Evolutionary conservation across 1,284 basidiomycete genomes (phyloP).

Genomic region (Leccinum pachyderme): DNA sequence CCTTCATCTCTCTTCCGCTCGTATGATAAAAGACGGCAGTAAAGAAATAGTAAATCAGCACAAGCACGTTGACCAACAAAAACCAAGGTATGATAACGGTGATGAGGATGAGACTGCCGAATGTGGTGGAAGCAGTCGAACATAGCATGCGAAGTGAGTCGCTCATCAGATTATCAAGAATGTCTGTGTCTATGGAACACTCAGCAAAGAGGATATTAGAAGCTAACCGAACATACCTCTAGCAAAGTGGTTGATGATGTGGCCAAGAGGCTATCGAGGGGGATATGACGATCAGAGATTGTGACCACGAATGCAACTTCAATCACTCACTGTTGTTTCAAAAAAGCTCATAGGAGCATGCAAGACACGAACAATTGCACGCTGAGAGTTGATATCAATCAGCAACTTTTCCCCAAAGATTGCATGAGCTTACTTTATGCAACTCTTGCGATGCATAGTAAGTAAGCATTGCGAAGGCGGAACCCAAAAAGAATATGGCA

Average conservation of each 20-base stretch:
- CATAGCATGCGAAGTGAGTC: constrained; percentile 79
- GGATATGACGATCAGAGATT: not conserved
- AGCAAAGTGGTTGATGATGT: constrained; percentile 71
- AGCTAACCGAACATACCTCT: not conserved
- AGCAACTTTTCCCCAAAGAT: not conserved
- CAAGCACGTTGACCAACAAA: constrained; percentile 66
- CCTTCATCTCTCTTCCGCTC: constrained; percentile 88
- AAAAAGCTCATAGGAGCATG: constrained; percentile 51
- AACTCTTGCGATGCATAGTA: constrained; percentile 27
- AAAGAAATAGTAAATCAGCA: constrained; percentile 59
- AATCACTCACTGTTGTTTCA: constrained; percentile 67
- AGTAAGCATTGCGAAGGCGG: constrained; percentile 52
- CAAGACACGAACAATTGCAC: not conserved
- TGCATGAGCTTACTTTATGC: not conserved
- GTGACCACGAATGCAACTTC: not conserved
- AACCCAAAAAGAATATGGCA: constrained; percentile 51
- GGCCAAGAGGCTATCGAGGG: constrained; percentile 70
- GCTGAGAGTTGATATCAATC: constrained; percentile 29
- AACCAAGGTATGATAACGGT: constrained; percentile 83
- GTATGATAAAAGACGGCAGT: constrained; percentile 82
- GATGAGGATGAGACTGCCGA: constrained; percentile 78
- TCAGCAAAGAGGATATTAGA: not conserved
- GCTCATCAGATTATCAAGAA: constrained; percentile 76
- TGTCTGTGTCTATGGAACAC: constrained; percentile 30
- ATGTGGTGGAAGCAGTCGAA: constrained; percentile 60